Conservation (phyloP, 257 asterid genomes). For the Solanum pennellii region DNA sequence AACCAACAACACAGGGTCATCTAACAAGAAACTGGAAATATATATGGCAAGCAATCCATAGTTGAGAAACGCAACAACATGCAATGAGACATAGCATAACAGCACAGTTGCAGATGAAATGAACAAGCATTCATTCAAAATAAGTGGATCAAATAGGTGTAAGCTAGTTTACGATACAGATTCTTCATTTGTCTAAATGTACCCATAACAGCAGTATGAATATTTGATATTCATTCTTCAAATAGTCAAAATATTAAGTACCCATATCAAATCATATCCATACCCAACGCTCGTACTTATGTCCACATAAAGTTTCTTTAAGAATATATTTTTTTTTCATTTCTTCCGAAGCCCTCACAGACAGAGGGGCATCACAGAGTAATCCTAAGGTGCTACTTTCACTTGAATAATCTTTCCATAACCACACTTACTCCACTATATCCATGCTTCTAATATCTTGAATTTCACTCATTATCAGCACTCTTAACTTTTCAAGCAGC, state of each 20-base stretch:
- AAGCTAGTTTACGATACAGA: not conserved
- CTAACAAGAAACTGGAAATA: not conserved
- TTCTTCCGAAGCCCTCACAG: not conserved
- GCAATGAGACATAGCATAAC: not conserved
- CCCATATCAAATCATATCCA: not conserved
- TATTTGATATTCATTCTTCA: not conserved
- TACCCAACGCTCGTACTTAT: not conserved
- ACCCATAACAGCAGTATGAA: not conserved
- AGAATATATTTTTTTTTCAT: not conserved
- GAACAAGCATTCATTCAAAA: not conserved
- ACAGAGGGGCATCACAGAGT: not conserved
- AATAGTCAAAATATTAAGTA: not conserved
- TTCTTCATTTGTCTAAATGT: not conserved
- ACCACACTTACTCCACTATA: not conserved
- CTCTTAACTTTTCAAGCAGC: not conserved
- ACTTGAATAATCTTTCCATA: not conserved
- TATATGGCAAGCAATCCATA: not conserved
- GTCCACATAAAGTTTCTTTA: not conserved
- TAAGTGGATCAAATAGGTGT: not conserved
- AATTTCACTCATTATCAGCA: not conserved
- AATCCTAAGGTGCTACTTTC: not conserved
- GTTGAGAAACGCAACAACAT: not conserved
- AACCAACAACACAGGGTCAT: slow-evolving; percentile 1
- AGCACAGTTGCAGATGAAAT: not conserved
- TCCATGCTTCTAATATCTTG: not conserved